Evolutionary conservation across 108 stramenopile species (phyloP).

Genomic region (Fragilaria crotonensis): DNA sequence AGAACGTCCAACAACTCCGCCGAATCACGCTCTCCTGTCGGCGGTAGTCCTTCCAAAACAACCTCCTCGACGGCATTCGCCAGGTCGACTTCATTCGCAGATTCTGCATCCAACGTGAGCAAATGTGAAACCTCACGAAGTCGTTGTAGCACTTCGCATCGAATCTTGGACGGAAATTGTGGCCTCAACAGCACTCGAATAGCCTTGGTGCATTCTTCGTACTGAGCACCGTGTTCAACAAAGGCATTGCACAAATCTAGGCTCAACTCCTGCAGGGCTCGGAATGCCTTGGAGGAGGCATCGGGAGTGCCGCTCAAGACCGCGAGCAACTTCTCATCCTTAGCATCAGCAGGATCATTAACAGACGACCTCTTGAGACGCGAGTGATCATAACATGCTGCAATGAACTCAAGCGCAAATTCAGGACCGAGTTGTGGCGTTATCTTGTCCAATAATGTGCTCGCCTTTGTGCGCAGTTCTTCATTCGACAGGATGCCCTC

Average conservation of each 20-base stretch:
- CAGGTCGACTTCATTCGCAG: background rate
- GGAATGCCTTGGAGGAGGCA: slow-evolving; percentile 32
- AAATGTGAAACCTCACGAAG: slow-evolving; percentile 54
- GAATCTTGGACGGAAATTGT: slow-evolving; percentile 47
- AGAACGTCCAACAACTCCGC: background rate
- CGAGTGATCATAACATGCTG: slow-evolving; percentile 38
- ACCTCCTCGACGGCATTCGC: background rate
- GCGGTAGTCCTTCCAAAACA: background rate
- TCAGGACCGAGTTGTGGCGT: background rate
- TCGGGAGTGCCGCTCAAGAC: background rate
- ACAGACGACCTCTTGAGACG: background rate
- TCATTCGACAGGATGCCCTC: slow-evolving; percentile 51
- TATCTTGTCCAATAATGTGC: slow-evolving; percentile 20
- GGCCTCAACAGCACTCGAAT: slow-evolving; percentile 61
- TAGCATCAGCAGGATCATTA: background rate
- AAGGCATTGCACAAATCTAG: slow-evolving; percentile 62
- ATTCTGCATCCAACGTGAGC: slow-evolving; percentile 39
- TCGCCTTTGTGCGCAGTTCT: slow-evolving; percentile 11
- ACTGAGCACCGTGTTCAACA: slow-evolving; percentile 78
- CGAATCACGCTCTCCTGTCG: background rate
- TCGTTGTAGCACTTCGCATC: slow-evolving; percentile 33
- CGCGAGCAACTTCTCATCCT: slow-evolving; percentile 5
- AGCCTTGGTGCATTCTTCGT: slow-evolving; percentile 48
- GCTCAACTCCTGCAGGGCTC: slow-evolving; percentile 61
- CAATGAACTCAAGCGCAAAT: slow-evolving; percentile 20